phyloP scores from a whole-genome alignment of 306 rosid genomes.

The Malus orientalis region DNA sequence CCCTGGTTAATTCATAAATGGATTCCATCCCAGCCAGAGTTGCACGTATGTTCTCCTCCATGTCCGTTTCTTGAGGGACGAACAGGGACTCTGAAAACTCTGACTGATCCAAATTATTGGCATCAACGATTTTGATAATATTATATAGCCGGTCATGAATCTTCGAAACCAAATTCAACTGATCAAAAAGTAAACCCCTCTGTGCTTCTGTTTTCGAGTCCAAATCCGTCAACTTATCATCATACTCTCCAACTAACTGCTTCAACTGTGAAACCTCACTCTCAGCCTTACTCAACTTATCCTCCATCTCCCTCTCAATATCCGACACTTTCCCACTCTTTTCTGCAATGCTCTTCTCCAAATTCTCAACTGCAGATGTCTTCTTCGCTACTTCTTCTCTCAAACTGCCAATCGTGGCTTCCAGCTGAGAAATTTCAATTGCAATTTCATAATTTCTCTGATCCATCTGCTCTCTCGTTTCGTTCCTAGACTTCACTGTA shows the following conservation, averaged over 20 bases:
- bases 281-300: constrained; percentile 43
- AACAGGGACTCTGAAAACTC: constrained; percentile 66
- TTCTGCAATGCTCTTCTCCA: constrained; percentile 52
- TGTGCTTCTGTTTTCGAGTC: constrained; percentile 49
- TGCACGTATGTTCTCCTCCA: constrained; percentile 81
- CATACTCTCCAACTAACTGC: constrained; percentile 51
- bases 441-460: constrained; percentile 94
- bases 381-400: constrained; percentile 74
- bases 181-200: constrained; percentile 73
- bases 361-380: constrained; percentile 37
- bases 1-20: constrained; percentile 50
- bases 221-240: constrained; percentile 49
- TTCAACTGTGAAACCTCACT: constrained; percentile 53
- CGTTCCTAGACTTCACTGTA: constrained; percentile 60
- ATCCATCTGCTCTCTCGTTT: constrained; percentile 88
- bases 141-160: constrained; percentile 67
- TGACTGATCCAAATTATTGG: constrained; percentile 46
- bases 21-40: constrained; percentile 95
- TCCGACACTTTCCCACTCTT: constrained; percentile 53
- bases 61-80: constrained; percentile 79
- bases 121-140: constrained; percentile 52
- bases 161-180: constrained; percentile 64
- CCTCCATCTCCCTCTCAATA: constrained; percentile 39
- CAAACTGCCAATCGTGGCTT: constrained; percentile 69
- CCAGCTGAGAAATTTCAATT: constrained; percentile 92